Conservation (phyloP, 1,284 basidiomycete species). For the Trametes pubescens region DNA sequence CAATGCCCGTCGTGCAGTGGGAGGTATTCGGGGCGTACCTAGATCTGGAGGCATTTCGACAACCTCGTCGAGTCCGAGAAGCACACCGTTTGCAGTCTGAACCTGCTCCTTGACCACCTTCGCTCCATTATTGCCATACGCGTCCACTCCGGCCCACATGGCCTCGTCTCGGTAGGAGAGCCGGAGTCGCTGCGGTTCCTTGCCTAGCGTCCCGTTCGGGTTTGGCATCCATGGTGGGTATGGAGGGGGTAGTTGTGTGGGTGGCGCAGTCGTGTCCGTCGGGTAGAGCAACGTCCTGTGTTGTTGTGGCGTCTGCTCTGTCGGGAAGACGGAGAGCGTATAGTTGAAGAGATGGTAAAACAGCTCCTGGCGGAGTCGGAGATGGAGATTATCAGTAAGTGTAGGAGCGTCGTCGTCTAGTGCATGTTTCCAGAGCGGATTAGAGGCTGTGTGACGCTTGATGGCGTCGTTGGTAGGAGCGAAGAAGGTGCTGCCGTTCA, state of each 20-base stretch:
- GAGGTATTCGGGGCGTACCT: slow-evolving; percentile 53
- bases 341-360: slow-evolving; percentile 96
- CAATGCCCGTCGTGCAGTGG: no score
- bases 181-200: slow-evolving; percentile 85
- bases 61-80: slow-evolving; percentile 81
- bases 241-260: slow-evolving; percentile 72
- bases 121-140: slow-evolving; percentile 73
- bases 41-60: slow-evolving; percentile 82
- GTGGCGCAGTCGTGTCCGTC: slow-evolving; percentile 57
- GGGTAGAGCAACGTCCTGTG: slow-evolving; percentile 80
- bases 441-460: slow-evolving; percentile 53
- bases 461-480: slow-evolving; percentile 96
- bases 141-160: slow-evolving; percentile 75
- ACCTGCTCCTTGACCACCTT: slow-evolving; percentile 63
- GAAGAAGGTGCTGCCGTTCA: slow-evolving; percentile 87
- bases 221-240: slow-evolving; percentile 87
- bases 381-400: slow-evolving; percentile 83
- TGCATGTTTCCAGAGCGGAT: slow-evolving; percentile 57
- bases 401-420: slow-evolving; percentile 49
- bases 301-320: slow-evolving; percentile 47
- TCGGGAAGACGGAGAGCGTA: slow-evolving; percentile 63
- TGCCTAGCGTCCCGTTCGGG: slow-evolving; percentile 83
- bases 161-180: slow-evolving; percentile 59
- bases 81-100: slow-evolving; percentile 77
- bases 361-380: slow-evolving; percentile 87